A percentile compares a stretch with the other conserved stretches of the same genome.
Evolutionary conservation across 2,329 filamentous ascomycete genomes (phyloP).

Genomic region (Sclerotinia trifoliorum): DNA sequence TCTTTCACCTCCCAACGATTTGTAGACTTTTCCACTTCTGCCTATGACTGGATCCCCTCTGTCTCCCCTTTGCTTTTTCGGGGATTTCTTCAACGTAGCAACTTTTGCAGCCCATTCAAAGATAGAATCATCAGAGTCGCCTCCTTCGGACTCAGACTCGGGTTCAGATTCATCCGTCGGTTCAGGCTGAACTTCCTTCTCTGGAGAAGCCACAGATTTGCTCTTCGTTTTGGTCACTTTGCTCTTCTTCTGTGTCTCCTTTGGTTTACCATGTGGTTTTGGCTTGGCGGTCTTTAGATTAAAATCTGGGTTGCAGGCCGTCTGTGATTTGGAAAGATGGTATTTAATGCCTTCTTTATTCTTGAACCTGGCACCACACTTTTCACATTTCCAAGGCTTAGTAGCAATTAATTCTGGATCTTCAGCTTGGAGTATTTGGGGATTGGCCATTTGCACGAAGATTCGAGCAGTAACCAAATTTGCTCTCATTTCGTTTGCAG

Average conservation of each 20-base stretch:
- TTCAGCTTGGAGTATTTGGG: slow-evolving; percentile 12
- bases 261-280: slow-evolving; percentile 3
- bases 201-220: neutral
- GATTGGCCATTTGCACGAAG: slow-evolving; percentile 26
- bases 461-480: slow-evolving; percentile 35
- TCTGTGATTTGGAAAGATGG: slow-evolving; percentile 37
- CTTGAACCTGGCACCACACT: slow-evolving; percentile 37
- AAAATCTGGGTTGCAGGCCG: slow-evolving; percentile 39
- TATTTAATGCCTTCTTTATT: slow-evolving; percentile 40
- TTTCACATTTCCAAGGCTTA: slow-evolving; percentile 38
- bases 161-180: slow-evolving; percentile 10
- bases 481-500: slow-evolving; percentile 34
- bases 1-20: slow-evolving; percentile 14
- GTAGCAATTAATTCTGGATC: slow-evolving; percentile 27
- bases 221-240: slow-evolving; percentile 14
- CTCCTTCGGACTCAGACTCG: slow-evolving; percentile 13
- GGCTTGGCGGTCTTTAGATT: slow-evolving; percentile 22
- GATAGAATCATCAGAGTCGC: slow-evolving; percentile 30
- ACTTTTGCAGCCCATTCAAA: slow-evolving; percentile 30
- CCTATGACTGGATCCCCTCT: slow-evolving; percentile 11
- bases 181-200: neutral
- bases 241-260: slow-evolving; percentile 16
- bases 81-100: slow-evolving; percentile 12
- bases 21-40: slow-evolving; percentile 19
- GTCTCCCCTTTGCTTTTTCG: slow-evolving; percentile 10